Base-by-base conservation (phyloP, 2,329 filamentous ascomycete genomes). In the Hortaea sp. region DNA sequence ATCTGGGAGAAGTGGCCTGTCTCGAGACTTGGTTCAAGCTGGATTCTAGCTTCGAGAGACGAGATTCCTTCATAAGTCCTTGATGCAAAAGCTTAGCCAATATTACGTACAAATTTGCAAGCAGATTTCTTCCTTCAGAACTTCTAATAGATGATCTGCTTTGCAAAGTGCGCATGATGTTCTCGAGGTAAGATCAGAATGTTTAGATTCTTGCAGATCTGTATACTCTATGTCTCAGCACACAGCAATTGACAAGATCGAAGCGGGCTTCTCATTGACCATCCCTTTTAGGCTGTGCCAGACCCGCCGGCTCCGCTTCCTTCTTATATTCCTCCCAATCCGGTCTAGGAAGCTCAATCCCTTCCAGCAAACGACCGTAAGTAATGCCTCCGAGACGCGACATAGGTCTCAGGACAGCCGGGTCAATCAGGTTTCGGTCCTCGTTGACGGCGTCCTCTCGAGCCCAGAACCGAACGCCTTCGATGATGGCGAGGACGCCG, bases 401-500 rank as follows among this genome's bases (percentile, higher is more conserved):
- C 11, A 95, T 75, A 0, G 90, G 88, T 51, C 78, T 78, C 46
- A 95, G 67, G 6, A 94, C 78, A 44, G 69, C 75, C 7, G 86
- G 79, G 64, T 94, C 85, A 47, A 97, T 72, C 38, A 86, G 57
- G 54, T 80, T 87, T 59, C 73, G 76, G 6, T 88, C 82, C 61
- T 85, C 79, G 57, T 94, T 86, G 50, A 95, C 70, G 2, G 88
- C 88, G 67, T 95, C 90, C 63, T 94, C 87, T 44, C 89, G 71
- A 1, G 82, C 88, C 88, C 89, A 95, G 62, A 95, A 95, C 29
- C 82, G 75, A 31, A 85, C 81, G 0, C 88, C 90, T 68, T 95
- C 88, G 9, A 95, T 72, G 31, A 94, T 76, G 1, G 78, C 84
- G 52, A 95, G 60, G 4, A 84, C 82, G 1, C 83, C 80, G 1